Evolutionary conservation across 352 stramenopile genomes (phyloP).

Genomic region (Elongisporangium anandrum): DNA sequence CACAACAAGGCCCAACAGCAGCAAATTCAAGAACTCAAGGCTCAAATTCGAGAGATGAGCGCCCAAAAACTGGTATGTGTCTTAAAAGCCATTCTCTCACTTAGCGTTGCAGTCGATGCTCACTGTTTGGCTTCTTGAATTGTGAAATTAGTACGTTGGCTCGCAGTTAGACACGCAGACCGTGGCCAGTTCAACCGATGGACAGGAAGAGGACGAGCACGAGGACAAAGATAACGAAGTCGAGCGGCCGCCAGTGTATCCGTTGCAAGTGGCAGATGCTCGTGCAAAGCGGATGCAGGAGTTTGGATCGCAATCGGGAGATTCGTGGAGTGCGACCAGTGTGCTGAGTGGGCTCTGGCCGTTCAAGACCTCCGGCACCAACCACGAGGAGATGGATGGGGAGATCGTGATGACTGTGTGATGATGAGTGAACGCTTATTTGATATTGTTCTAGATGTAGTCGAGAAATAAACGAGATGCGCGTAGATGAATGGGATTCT

Average conservation of each 20-base stretch:
- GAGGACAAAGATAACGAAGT: background rate
- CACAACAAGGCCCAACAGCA: slow-evolving; percentile 73
- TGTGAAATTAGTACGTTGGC: background rate
- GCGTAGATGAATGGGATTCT: background rate
- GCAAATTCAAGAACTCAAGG: slow-evolving; percentile 74
- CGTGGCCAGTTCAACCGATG: background rate
- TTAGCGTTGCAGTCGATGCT: too few relatives aligned
- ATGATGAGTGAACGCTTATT: slow-evolving; percentile 4
- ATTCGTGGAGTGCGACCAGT: slow-evolving; percentile 41
- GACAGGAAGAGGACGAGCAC: background rate
- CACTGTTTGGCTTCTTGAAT: too few relatives aligned
- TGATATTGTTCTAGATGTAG: background rate
- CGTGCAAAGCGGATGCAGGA: slow-evolving; percentile 13
- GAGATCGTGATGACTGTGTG: slow-evolving; percentile 85
- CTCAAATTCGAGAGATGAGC: slow-evolving; percentile 51
- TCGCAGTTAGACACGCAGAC: background rate
- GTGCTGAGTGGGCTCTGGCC: slow-evolving; percentile 42
- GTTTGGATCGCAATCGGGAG: slow-evolving; percentile 21
- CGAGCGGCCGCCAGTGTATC: background rate
- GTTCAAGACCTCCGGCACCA: slow-evolving; percentile 20
- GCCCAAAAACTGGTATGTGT: slow-evolving; percentile 26
- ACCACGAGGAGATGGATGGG: slow-evolving; percentile 37
- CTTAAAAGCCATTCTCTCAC: background rate
- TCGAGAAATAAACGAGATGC: background rate
- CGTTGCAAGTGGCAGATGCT: slow-evolving; percentile 1